phyloP scores from a whole-genome alignment of 768 basidiomycete genomes.

The Pulveroboletus sp. region DNA sequence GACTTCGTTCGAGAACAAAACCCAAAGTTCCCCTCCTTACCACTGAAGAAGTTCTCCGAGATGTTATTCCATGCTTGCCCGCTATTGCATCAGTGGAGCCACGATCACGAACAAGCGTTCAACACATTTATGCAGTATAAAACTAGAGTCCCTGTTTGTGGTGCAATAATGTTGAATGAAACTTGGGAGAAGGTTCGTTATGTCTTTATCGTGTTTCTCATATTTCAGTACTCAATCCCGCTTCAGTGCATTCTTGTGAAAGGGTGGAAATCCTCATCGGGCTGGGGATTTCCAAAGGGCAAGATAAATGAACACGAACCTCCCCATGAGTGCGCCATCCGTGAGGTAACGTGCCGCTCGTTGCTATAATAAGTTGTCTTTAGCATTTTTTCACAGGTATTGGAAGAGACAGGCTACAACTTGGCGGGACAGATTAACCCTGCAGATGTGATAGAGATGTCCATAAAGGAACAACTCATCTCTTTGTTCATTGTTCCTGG shows the following conservation, averaged over 20 bases:
- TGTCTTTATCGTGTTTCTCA: slow-evolving; percentile 2
- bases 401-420: slow-evolving; percentile 97
- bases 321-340: slow-evolving; percentile 75
- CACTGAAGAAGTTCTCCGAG: slow-evolving; percentile 89
- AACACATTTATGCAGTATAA: slow-evolving; percentile 94
- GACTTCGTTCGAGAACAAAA: slow-evolving; percentile 95
- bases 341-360: slow-evolving; percentile 63
- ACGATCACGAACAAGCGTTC: slow-evolving; percentile 83
- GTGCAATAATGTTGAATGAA: slow-evolving; percentile 92
- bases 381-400: slow-evolving; percentile 53
- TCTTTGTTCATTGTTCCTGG: slow-evolving; percentile 87
- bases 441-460: slow-evolving; percentile 72
- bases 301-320: slow-evolving; percentile 97
- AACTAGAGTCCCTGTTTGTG: slow-evolving; percentile 94
- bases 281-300: slow-evolving; percentile 99
- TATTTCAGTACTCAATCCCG: slow-evolving; percentile 9
- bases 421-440: slow-evolving; percentile 61
- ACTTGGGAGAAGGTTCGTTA: slow-evolving; percentile 82
- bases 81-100: slow-evolving; percentile 73
- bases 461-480: slow-evolving; percentile 86
- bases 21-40: slow-evolving; percentile 78
- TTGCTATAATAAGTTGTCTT: slow-evolving; percentile 1
- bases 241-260: slow-evolving; percentile 91
- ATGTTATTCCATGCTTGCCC: slow-evolving; percentile 86
- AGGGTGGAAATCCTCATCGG: slow-evolving; percentile 94